Conservation (phyloP, 2,329 filamentous ascomycete genomes). For the Acrodontium crateriforme region DNA sequence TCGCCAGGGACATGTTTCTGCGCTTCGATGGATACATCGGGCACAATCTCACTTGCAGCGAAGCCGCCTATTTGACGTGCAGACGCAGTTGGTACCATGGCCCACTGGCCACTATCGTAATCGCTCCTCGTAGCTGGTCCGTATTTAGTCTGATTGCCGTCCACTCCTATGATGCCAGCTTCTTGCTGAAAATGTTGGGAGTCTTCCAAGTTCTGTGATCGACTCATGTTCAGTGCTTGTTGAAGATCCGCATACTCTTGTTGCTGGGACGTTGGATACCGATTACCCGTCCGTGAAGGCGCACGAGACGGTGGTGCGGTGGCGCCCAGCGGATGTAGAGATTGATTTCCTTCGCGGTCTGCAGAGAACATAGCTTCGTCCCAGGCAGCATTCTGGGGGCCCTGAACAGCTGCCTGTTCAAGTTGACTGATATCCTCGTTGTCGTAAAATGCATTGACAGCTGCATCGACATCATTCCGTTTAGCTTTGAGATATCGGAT, state of each 20-base stretch:
- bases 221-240: conserved; percentile 13
- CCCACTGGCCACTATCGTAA: conserved; percentile 43
- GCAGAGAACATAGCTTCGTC: conserved; percentile 15
- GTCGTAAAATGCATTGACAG: conserved; percentile 19
- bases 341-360: conserved; percentile 19
- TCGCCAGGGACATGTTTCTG: conserved; percentile 35
- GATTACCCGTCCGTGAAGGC: conserved; percentile 10
- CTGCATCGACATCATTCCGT: conserved; percentile 16
- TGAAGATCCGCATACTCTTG: conserved; percentile 19
- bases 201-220: too few relatives aligned
- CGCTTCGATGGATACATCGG: conserved; percentile 33
- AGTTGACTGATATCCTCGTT: conserved; percentile 17
- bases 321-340: conserved; percentile 10
- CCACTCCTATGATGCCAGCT: conserved; percentile 35
- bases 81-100: conserved; percentile 25
- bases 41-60: conserved; percentile 38
- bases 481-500: conserved; percentile 19
- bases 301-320: conserved; percentile 20
- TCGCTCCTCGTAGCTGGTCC: conserved; percentile 40
- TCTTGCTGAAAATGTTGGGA: conserved; percentile 31
- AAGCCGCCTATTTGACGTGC: conserved; percentile 25
- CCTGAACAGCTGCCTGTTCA: conserved; percentile 10
- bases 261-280: conserved; percentile 14
- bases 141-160: conserved; percentile 29
- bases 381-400: too few relatives aligned